Percentiles rank a stretch among this genome's conserved stretches.
phyloP scores from a whole-genome alignment of 2,329 filamentous ascomycete genomes.

The Eutypella sp. region DNA sequence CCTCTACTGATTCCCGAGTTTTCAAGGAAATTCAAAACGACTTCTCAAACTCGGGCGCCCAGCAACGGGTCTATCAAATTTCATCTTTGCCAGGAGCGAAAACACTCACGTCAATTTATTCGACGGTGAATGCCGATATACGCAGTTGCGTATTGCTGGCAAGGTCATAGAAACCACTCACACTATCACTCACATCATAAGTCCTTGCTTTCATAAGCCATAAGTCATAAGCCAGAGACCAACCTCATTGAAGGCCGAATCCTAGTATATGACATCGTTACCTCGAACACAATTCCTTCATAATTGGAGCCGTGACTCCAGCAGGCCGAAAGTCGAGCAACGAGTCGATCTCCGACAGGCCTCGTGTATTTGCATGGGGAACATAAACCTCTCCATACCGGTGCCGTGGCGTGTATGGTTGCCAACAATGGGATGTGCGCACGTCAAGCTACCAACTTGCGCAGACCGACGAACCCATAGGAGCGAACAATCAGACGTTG shows the following conservation, averaged over 20 bases:
- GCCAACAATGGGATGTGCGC: background rate
- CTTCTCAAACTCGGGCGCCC: constrained; percentile 51
- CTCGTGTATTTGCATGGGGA: background rate
- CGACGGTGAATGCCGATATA: constrained; percentile 46
- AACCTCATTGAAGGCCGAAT: no score
- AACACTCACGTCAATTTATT: constrained; percentile 45
- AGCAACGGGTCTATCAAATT: constrained; percentile 48
- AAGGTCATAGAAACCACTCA: constrained; percentile 5
- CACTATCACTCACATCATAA: background rate
- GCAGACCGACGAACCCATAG: background rate
- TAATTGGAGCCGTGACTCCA: no score
- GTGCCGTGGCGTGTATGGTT: background rate
- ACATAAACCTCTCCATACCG: no score
- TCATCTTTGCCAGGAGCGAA: constrained; percentile 52
- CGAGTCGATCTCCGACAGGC: no score
- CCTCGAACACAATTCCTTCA: no score
- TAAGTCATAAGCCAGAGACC: no score
- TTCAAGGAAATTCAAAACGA: constrained; percentile 50
- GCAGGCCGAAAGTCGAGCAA: no score
- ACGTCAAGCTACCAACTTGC: background rate
- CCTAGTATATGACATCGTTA: no score
- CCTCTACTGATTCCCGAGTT: constrained; percentile 57
- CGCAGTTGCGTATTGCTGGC: constrained; percentile 27
- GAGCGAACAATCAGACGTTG: background rate
- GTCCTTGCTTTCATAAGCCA: no score